A percentile compares a stretch with the other conserved stretches of the same genome.
phyloP scores from a whole-genome alignment of 2,329 filamentous ascomycete species.

The Phoma herbarum region DNA sequence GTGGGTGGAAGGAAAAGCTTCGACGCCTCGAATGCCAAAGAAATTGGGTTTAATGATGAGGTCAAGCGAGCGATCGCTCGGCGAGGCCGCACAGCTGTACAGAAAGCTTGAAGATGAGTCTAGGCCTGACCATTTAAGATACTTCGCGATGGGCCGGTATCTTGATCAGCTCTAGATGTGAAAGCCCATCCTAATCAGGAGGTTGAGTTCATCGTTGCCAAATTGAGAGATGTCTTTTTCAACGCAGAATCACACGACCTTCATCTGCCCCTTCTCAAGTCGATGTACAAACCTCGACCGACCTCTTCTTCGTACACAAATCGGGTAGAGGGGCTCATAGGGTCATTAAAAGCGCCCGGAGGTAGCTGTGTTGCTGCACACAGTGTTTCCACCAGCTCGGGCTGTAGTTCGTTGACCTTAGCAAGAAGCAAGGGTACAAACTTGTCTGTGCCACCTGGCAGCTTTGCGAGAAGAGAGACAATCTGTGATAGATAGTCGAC shows the following conservation, averaged over 20 bases:
- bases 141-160: too few species aligned
- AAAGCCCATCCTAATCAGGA: too few species aligned
- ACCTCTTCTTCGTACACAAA: slow-evolving; percentile 42
- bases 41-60: not conserved
- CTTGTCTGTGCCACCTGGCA: slow-evolving; percentile 35
- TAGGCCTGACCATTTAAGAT: too few species aligned
- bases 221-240: too few species aligned
- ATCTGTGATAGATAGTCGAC: slow-evolving; percentile 33
- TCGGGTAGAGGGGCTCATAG: slow-evolving; percentile 36
- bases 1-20: not conserved
- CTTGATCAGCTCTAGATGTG: too few species aligned
- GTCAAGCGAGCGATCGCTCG: not conserved
- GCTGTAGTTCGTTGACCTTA: slow-evolving; percentile 39
- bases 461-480: slow-evolving; percentile 29
- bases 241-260: too few species aligned
- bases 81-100: too few species aligned
- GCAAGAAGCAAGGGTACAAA: slow-evolving; percentile 39
- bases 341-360: slow-evolving; percentile 18
- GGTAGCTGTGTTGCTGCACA: slow-evolving; percentile 29
- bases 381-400: slow-evolving; percentile 29
- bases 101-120: too few species aligned
- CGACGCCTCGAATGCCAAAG: not conserved
- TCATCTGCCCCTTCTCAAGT: slow-evolving; percentile 28
- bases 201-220: too few species aligned
- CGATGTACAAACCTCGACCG: slow-evolving; percentile 29